Percentiles rank a stretch among this genome's conserved stretches.
Evolutionary conservation across 148 eudicot species (phyloP).

Genomic region (Tetragonia tetragonoides): DNA sequence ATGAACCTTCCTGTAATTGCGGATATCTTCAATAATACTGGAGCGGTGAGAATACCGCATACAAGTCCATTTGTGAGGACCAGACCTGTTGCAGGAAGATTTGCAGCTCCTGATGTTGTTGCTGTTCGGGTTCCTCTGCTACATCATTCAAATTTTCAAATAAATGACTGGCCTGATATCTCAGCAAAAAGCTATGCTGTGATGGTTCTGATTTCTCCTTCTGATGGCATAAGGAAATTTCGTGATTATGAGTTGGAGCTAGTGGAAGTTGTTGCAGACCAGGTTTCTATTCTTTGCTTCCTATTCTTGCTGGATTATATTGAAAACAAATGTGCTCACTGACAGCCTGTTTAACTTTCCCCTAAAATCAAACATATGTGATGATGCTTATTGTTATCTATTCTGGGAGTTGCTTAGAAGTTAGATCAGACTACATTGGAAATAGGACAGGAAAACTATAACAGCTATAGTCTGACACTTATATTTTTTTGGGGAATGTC

Average conservation of each 20-base stretch:
- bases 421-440: not conserved
- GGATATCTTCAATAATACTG: slow-evolving; percentile 55
- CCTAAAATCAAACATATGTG: not conserved
- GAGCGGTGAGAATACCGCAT: slow-evolving; percentile 59
- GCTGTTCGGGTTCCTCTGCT: slow-evolving; percentile 84
- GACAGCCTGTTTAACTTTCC: not conserved
- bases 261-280: slow-evolving; percentile 90
- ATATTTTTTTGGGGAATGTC: too few relatives aligned
- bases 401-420: not conserved
- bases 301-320: slow-evolving; percentile 2
- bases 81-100: slow-evolving; percentile 48
- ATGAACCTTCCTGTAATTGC: slow-evolving; percentile 55
- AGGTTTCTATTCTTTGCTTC: slow-evolving; percentile 43
- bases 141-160: slow-evolving; percentile 71
- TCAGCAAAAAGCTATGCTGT: slow-evolving; percentile 71
- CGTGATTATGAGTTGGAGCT: slow-evolving; percentile 85
- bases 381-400: not conserved
- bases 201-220: slow-evolving; percentile 77
- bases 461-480: not conserved
- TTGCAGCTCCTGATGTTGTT: slow-evolving; percentile 60
- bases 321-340: slow-evolving; percentile 1
- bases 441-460: not conserved
- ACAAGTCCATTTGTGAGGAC: slow-evolving; percentile 60
- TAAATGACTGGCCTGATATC: slow-evolving; percentile 71
- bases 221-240: slow-evolving; percentile 70